Evolutionary conservation across 345 rosid genomes (phyloP).

Genomic region (Tarenaya hassleriana): DNA sequence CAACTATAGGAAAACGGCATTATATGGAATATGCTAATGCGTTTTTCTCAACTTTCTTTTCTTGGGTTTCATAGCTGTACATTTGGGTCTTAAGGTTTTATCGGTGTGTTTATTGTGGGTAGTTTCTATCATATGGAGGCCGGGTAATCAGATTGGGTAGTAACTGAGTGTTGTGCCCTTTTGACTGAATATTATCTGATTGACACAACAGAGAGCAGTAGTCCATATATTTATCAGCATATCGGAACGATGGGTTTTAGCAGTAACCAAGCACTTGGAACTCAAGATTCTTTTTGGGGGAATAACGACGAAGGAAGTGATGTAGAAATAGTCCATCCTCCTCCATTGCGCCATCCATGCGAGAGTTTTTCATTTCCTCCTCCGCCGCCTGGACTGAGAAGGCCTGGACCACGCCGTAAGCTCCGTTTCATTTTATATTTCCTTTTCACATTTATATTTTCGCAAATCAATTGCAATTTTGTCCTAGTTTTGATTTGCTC

Average conservation of each 20-base stretch:
- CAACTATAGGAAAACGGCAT: no score
- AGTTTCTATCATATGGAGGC: no score
- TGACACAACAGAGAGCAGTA: constrained; percentile 39
- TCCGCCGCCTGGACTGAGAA: constrained; percentile 57
- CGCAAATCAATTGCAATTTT: neutral
- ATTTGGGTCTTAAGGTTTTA: no score
- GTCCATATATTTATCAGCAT: constrained; percentile 31
- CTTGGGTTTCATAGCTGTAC: no score
- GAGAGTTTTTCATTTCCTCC: constrained; percentile 68
- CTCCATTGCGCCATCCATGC: constrained; percentile 54
- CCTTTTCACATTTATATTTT: neutral
- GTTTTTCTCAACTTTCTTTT: no score
- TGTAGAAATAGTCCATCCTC: constrained; percentile 26
- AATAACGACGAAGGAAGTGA: constrained; percentile 29
- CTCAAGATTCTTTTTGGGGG: constrained; percentile 22
- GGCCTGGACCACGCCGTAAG: constrained; percentile 73
- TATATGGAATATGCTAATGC: no score
- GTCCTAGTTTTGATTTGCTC: neutral
- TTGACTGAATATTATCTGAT: constrained; percentile 6
- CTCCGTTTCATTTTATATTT: neutral
- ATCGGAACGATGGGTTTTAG: constrained; percentile 27
- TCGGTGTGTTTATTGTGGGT: no score
- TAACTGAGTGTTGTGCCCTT: constrained; percentile 1
- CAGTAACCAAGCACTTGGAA: constrained; percentile 19
- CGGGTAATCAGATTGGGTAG: no score